Percentiles rank a stretch among this genome's conserved stretches.
These are phyloP conservation scores for Alopecurus myosuroides DNA, from an alignment of 176 grass and related monocot species.

Conservation along the genomic window DNA sequence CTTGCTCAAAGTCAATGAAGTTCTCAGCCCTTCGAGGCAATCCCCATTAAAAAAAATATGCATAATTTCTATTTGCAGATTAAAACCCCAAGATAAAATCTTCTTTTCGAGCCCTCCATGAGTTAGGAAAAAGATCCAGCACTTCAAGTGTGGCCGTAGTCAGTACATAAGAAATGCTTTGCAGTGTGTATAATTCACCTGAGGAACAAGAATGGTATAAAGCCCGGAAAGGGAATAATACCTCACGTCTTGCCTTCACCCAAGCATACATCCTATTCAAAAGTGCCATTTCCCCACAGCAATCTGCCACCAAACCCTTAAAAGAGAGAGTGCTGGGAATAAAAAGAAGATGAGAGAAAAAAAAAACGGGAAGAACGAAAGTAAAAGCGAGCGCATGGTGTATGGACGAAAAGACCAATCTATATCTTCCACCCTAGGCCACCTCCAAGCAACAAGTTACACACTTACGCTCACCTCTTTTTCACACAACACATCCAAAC, in stretches of 20 bases:
- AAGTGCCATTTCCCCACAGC: slow-evolving; percentile 49
- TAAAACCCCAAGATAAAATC: too few relatives aligned
- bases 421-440: slow-evolving; percentile 41
- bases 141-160: too few relatives aligned
- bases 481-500: slow-evolving; percentile 40
- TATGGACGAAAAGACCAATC: slow-evolving; percentile 49
- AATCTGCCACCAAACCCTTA: slow-evolving; percentile 38
- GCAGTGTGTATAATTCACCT: slow-evolving; percentile 3
- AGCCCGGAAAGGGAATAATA: slow-evolving; percentile 43
- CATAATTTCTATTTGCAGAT: too few relatives aligned
- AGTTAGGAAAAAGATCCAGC: too few relatives aligned
- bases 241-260: slow-evolving; percentile 25
- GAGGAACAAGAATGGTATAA: slow-evolving; percentile 17
- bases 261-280: slow-evolving; percentile 40
- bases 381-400: slow-evolving; percentile 38
- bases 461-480: slow-evolving; percentile 19
- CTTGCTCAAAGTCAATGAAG: too few relatives aligned
- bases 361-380: slow-evolving; percentile 19
- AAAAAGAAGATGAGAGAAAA: slow-evolving; percentile 1
- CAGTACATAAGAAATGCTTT: neutral
- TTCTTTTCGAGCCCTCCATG: too few relatives aligned
- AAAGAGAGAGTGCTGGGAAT: slow-evolving; percentile 15
- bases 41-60: too few relatives aligned
- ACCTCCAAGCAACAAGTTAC: slow-evolving; percentile 34
- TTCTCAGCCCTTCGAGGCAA: too few relatives aligned